These are phyloP conservation scores for Bauhinia variegata DNA, from an alignment of 306 rosid species.

Conservation along the genomic window DNA sequence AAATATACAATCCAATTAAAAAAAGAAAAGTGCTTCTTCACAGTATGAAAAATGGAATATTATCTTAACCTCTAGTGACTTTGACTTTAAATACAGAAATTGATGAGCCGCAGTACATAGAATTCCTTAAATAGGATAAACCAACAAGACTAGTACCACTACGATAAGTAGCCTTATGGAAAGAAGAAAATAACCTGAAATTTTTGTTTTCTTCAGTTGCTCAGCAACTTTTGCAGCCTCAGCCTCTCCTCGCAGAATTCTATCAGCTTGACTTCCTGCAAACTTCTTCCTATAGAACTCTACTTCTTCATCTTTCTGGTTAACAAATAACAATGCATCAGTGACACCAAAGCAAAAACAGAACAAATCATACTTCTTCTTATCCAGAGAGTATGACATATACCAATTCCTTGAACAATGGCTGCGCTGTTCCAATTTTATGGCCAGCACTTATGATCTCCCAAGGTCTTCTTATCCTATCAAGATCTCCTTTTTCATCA, in stretches of 20 bases:
- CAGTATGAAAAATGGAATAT: too few species aligned
- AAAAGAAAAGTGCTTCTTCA: too few species aligned
- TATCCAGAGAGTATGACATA: constrained; percentile 26
- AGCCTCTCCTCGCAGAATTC: constrained; percentile 72
- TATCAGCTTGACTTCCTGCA: constrained; percentile 98
- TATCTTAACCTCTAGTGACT: too few species aligned
- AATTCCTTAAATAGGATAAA: too few species aligned
- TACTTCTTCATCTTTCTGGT: constrained; percentile 88
- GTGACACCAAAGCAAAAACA: constrained; percentile 17
- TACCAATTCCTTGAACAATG: constrained; percentile 92
- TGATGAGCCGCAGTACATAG: too few species aligned
- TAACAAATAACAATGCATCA: constrained; percentile 32
- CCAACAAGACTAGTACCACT: too few species aligned
- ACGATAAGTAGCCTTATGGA: background rate
- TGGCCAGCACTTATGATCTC: constrained; percentile 75
- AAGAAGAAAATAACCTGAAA: constrained; percentile 61
- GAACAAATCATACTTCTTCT: background rate
- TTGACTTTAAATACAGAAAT: too few species aligned
- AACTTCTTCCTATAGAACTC: constrained; percentile 66
- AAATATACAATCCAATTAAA: too few species aligned
- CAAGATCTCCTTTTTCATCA: constrained; percentile 74
- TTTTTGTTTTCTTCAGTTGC: constrained; percentile 69
- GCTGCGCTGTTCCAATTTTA: constrained; percentile 82
- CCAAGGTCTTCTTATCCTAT: constrained; percentile 78
- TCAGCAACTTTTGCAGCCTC: constrained; percentile 80